Evolutionary conservation across 1,284 basidiomycete species (phyloP).

Genomic region (Schizophyllum amplum): DNA sequence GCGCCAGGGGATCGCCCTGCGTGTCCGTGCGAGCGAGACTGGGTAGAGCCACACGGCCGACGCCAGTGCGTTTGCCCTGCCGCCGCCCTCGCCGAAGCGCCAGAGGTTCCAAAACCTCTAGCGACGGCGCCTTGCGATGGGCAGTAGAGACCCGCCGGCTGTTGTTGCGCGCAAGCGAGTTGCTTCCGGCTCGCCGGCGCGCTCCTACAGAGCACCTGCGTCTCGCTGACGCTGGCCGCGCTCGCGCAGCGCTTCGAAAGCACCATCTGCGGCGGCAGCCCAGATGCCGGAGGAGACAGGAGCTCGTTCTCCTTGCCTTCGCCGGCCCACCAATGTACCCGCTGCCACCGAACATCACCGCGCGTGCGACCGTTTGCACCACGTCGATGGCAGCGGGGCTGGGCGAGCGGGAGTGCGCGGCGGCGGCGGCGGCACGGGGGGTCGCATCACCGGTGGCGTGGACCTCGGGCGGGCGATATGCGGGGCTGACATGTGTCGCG

Average conservation of each 20-base stretch:
- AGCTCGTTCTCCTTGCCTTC: constrained; percentile 2
- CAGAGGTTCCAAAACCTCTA: background rate
- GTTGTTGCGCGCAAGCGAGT: background rate
- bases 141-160: background rate
- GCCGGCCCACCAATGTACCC: background rate
- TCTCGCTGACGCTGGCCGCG: constrained; percentile 9
- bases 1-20: constrained; percentile 1
- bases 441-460: background rate
- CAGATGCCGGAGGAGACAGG: constrained; percentile 8
- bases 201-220: constrained; percentile 13
- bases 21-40: background rate
- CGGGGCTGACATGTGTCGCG: background rate
- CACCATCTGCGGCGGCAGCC: constrained; percentile 4
- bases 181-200: background rate
- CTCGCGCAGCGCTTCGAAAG: constrained; percentile 13
- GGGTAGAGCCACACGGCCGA: background rate
- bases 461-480: background rate
- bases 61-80: background rate
- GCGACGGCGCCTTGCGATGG: background rate
- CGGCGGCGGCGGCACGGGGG: background rate
- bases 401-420: constrained; percentile 5
- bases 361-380: constrained; percentile 11
- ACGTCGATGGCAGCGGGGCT: constrained; percentile 12
- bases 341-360: background rate
- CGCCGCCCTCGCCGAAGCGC: background rate